phyloP scores from a whole-genome alignment of 208 protist genomes.

The Angomonas desouzai region DNA sequence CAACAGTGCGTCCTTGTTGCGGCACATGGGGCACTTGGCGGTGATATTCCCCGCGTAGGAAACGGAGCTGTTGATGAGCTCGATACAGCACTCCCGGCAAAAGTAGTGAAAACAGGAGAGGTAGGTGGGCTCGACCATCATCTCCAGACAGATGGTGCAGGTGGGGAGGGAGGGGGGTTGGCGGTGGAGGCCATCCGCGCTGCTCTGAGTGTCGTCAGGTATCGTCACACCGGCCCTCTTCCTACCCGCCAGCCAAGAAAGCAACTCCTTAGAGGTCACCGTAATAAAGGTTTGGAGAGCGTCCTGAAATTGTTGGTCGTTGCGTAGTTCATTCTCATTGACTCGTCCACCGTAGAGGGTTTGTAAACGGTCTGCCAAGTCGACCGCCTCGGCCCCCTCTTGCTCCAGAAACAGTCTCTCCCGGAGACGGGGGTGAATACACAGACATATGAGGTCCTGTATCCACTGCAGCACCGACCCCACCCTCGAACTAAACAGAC shows the following conservation, averaged over 20 bases:
- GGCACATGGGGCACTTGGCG: slow-evolving; percentile 40
- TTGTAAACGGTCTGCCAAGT: background rate
- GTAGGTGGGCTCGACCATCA: slow-evolving; percentile 39
- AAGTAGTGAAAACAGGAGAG: slow-evolving; percentile 54
- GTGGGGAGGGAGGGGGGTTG: slow-evolving; percentile 32
- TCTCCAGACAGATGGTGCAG: slow-evolving; percentile 47
- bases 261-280: slow-evolving; percentile 26
- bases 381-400: background rate
- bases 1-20: slow-evolving; percentile 24
- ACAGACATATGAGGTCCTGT: slow-evolving; percentile 34
- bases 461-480: slow-evolving; percentile 40
- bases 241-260: slow-evolving; percentile 22
- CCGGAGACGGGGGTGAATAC: slow-evolving; percentile 26
- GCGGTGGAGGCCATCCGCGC: slow-evolving; percentile 24
- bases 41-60: slow-evolving; percentile 22
- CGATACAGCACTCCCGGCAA: slow-evolving; percentile 54
- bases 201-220: slow-evolving; percentile 26
- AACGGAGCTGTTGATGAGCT: slow-evolving; percentile 27
- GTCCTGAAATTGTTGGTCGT: background rate
- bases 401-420: background rate
- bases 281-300: slow-evolving; percentile 24
- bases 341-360: background rate
- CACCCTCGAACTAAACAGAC: slow-evolving; percentile 27
- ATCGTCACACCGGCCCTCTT: background rate
- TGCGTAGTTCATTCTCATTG: background rate